Conservation (phyloP, 371 early-diverging fungal genomes). For the Actinomortierella wolfii region DNA sequence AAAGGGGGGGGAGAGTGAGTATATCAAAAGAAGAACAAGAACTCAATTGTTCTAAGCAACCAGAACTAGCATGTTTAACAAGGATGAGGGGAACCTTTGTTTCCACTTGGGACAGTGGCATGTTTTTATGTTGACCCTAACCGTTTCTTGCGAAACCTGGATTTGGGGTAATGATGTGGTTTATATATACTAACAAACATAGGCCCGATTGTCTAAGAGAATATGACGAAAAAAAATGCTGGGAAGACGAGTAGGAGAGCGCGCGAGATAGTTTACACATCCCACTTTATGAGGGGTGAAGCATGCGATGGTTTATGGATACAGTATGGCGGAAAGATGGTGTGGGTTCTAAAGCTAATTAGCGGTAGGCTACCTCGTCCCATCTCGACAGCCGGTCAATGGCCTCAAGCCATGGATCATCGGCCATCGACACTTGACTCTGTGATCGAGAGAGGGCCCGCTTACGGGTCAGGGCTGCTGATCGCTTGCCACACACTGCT, state of each 20-base stretch:
- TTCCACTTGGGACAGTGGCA: neutral
- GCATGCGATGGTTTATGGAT: too few relatives aligned
- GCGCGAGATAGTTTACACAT: too few relatives aligned
- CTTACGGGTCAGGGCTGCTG: slow-evolving; percentile 31
- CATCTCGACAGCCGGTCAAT: slow-evolving; percentile 36
- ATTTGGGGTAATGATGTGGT: too few relatives aligned
- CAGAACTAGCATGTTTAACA: too few relatives aligned
- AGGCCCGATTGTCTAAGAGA: slow-evolving; percentile 5
- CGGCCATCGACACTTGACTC: slow-evolving; percentile 14
- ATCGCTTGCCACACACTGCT: slow-evolving; percentile 20
- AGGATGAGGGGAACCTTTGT: too few relatives aligned
- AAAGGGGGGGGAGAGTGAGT: neutral
- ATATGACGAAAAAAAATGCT: too few relatives aligned
- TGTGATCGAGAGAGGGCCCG: slow-evolving; percentile 27
- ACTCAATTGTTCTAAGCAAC: slow-evolving; percentile 1
- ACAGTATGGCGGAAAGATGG: too few relatives aligned
- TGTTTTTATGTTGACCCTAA: neutral
- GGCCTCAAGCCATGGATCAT: slow-evolving; percentile 29
- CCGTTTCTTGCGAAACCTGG: neutral
- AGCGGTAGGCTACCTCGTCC: slow-evolving; percentile 33
- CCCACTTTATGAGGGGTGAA: too few relatives aligned
- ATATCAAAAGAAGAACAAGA: neutral
- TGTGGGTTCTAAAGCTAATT: neutral
- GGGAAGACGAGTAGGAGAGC: too few relatives aligned
- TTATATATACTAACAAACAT: too few relatives aligned